Percentiles rank a stretch among this genome's conserved stretches.
These are phyloP conservation scores for Vachellia pachyceras DNA, from an alignment of 306 rosid genomes.

Conservation along the genomic window DNA sequence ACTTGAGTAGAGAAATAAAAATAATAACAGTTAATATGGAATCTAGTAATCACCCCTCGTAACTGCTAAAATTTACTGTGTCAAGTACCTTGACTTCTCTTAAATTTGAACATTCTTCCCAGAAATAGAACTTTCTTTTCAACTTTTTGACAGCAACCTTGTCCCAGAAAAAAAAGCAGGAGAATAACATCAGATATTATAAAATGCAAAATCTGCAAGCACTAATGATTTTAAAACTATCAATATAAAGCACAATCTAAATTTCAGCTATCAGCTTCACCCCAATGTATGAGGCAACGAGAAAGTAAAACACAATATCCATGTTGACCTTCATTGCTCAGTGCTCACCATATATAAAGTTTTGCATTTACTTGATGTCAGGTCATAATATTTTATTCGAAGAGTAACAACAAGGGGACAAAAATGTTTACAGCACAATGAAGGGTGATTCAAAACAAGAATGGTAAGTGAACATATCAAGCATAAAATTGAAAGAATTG, in stretches of 20 bases:
- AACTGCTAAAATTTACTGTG: slow-evolving; percentile 14
- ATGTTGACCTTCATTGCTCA: slow-evolving; percentile 10
- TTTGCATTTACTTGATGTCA: slow-evolving; percentile 1
- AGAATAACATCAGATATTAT: slow-evolving; percentile 30
- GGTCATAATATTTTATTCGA: background rate
- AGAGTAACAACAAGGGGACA: background rate
- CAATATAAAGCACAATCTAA: background rate
- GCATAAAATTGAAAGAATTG: slow-evolving; percentile 30
- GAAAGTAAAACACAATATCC: slow-evolving; percentile 19
- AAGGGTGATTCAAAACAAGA: slow-evolving; percentile 29
- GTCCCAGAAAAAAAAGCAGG: slow-evolving; percentile 29
- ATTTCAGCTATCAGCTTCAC: slow-evolving; percentile 11
- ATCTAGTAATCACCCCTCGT: slow-evolving; percentile 11
- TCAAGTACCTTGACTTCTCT: slow-evolving; percentile 80
- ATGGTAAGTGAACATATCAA: slow-evolving; percentile 11
- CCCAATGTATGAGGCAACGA: background rate
- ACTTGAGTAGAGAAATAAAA: slow-evolving; percentile 31
- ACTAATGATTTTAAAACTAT: slow-evolving; percentile 6
- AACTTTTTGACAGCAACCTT: slow-evolving; percentile 90
- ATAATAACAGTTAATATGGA: slow-evolving; percentile 24
- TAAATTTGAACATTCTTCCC: slow-evolving; percentile 82
- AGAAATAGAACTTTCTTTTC: slow-evolving; percentile 86
- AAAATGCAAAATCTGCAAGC: slow-evolving; percentile 31
- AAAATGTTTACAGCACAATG: slow-evolving; percentile 15
- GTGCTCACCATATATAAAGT: slow-evolving; percentile 18